Conservation (phyloP, 768 basidiomycete genomes). For the Tulasnella sp. region DNA sequence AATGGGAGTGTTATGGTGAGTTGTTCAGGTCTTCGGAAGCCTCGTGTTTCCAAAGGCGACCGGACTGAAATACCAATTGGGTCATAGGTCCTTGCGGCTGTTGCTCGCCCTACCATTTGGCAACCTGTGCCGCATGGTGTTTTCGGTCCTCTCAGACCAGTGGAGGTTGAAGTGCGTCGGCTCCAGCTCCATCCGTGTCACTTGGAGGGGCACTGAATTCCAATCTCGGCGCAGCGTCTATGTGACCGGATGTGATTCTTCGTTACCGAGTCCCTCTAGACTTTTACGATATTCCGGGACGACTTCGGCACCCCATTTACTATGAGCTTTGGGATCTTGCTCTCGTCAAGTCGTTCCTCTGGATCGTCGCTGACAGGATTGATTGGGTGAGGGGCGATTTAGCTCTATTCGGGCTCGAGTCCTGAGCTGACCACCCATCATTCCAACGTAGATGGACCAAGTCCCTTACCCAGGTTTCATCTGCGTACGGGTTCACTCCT, state of each 20-base stretch:
- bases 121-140: constrained; percentile 70
- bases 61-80: not conserved
- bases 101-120: constrained; percentile 69
- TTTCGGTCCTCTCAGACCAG: constrained; percentile 83
- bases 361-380: constrained; percentile 90
- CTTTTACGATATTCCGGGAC: constrained; percentile 95
- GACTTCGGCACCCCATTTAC: constrained; percentile 90
- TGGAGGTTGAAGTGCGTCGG: constrained; percentile 77
- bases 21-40: not conserved
- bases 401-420: not conserved
- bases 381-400: constrained; percentile 84
- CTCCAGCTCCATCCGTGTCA: not conserved
- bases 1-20: constrained; percentile 83
- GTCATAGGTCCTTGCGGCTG: constrained; percentile 66
- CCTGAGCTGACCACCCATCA: not conserved
- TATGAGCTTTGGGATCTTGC: constrained; percentile 86
- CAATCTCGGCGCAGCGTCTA: constrained; percentile 65
- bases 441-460: constrained; percentile 80
- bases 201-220: too few relatives aligned
- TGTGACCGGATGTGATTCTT: constrained; percentile 98
- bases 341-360: constrained; percentile 96
- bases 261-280: constrained; percentile 89
- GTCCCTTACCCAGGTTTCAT: constrained; percentile 88
- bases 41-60: not conserved
- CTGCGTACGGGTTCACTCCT: constrained; percentile 71